Evolutionary conservation across 257 asterid species (phyloP), one percentile per base, ranked within the genome.

Genomic region (Jasminum sambac): DNA sequence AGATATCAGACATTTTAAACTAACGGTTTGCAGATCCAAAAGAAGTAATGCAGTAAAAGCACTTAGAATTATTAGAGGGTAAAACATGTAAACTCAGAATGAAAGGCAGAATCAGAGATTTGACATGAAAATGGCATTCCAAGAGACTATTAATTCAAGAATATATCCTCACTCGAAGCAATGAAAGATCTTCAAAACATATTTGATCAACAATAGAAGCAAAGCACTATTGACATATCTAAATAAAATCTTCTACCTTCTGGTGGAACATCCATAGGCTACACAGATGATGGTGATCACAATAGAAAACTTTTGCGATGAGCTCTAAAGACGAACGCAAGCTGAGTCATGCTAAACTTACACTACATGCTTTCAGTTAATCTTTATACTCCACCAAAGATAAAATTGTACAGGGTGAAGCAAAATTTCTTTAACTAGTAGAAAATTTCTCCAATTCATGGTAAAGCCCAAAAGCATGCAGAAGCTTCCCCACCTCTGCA

Each of bases 361-460:
- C 12, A 17, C 59, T 19, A 1, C 59, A n/a, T 50, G 7, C 59
- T 17, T 23, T 17, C 26, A 50, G 59, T 50, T 17, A 17, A 19
- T 50, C 25, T 50, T 50, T 50, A 50, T 50, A 50, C 59, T n/a
- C 59, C 17, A 5, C 19, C 59, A 50, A 17, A 50, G 24, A 6
- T 17, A 23, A 50, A 50, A 50, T 50, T n/a, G 25, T 17, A 50
- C 25, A 50, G 24, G 19, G 19, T n/a, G 59, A 50, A 17, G 25
- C 25, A 17, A 17, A 50, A 50, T 17, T 34, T 68, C 65, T 38
- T 39, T 39, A 55, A 63, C 26, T 17, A 50, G 71, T 17, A 6
- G 62, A 41, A 67, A 30, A 64, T 55, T 19, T 59, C 62, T 34
- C 60, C 25, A 26, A 69, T 59, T 72, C 52, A 66, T n/a, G 12